Evolutionary conservation across 306 rosid genomes (phyloP), one percentile per base, ranked within the genome.

Genomic region (Cicer bijugum): DNA sequence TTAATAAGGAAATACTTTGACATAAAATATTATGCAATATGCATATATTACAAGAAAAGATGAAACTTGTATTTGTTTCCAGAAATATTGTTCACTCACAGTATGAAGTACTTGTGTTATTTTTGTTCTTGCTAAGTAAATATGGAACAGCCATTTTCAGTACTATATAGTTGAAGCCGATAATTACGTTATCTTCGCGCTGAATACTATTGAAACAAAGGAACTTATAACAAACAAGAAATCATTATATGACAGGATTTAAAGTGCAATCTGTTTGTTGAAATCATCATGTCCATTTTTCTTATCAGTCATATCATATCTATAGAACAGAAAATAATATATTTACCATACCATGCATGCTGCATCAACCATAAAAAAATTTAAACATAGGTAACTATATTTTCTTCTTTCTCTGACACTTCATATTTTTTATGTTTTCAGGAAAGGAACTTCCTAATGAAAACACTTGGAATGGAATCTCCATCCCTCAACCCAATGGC

Each of bases 381-480:
- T 77, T 47, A 72, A 9, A 61, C 39, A 53, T 46, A 64, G 19
- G 69, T 84, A 17, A 82, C 73, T 63, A 40, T 46, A 75, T 53
- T 58, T 8, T 69, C 55, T 56, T 69, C 42, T 47, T 67, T 68
- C 59, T 47, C 72, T 77, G 42, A 79, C 69, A 56, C 14, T 19
- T 43, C 4, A 8, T 60, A 23, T 47, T 17, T 37, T 37, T 45
- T 45, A 10, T 43, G 23, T 67, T 86, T 87, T 71, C 96, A 95
- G 99, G 99, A 95, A 81, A 88, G 97, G 92, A 90, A 75, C 84
- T 95, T 95, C 81, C 91, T 95, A 72, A 90, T 91, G 85, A 95
- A 89, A 86, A 90, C 99, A 73, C 93, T 95, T 44, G 99, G 99
- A 84, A 82, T 85, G 89, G 99, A 89, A 67, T 90, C 96, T 58